Percentiles rank a stretch among this genome's conserved stretches.
phyloP scores from a whole-genome alignment of 2,329 filamentous ascomycete species.

The Chrysoporthe puriensis region DNA sequence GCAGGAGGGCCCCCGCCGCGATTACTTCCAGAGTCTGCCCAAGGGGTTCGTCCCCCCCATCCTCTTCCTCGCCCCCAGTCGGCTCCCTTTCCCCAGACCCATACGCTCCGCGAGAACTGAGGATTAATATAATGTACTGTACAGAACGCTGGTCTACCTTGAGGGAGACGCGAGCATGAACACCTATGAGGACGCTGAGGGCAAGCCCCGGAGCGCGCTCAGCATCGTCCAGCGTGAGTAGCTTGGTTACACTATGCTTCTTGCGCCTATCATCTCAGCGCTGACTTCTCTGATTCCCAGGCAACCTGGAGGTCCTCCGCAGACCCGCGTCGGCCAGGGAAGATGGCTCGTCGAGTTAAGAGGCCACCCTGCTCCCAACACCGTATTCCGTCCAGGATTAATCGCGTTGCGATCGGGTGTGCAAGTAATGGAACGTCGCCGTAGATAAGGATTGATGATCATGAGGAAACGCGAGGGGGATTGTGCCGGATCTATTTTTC shows the following conservation, averaged over 20 bases:
- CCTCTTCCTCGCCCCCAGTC: background rate
- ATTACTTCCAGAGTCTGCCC: constrained; percentile 71
- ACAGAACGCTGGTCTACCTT: constrained; percentile 76
- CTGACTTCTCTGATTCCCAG: constrained; percentile 38
- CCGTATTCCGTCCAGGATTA: background rate
- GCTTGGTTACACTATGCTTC: background rate
- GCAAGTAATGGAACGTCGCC: constrained; percentile 1
- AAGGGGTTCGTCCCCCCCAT: constrained; percentile 73
- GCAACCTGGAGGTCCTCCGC: constrained; percentile 52
- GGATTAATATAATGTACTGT: constrained; percentile 9
- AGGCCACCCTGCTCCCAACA: background rate
- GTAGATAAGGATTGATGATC: constrained; percentile 16
- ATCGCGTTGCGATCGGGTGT: background rate
- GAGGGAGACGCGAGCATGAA: constrained; percentile 79
- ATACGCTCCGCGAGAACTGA: background rate
- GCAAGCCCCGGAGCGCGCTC: constrained; percentile 65
- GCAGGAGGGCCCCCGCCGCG: constrained; percentile 68
- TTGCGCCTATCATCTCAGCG: background rate
- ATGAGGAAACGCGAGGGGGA: constrained; percentile 12
- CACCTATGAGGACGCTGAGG: constrained; percentile 70
- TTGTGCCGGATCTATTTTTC: background rate
- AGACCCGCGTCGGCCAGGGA: constrained; percentile 10
- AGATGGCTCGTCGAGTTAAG: constrained; percentile 15
- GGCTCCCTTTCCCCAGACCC: no score
- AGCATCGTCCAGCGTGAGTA: constrained; percentile 80